Conservation (phyloP, 495 filamentous ascomycete genomes). For the Cudoniella acicularis region DNA sequence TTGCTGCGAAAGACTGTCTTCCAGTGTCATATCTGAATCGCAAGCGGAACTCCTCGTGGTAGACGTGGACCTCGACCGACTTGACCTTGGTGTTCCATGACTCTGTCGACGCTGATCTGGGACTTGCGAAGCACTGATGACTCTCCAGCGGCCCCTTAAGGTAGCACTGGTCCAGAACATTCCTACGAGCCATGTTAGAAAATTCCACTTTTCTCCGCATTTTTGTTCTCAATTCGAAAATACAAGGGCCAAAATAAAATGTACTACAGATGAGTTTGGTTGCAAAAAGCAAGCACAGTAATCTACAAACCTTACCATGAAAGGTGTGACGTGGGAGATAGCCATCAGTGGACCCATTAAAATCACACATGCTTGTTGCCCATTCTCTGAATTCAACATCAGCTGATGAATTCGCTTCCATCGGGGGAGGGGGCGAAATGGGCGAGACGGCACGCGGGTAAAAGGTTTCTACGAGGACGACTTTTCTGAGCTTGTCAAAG, state of each 20-base stretch:
- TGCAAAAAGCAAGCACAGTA: no score
- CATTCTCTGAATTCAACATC: conserved; percentile 19
- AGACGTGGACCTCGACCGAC: conserved; percentile 1
- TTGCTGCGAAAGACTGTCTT: conserved; percentile 6
- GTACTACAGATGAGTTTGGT: no score
- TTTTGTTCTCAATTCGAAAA: not conserved
- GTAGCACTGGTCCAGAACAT: conserved; percentile 59
- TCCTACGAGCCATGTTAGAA: not conserved
- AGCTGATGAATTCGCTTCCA: not conserved
- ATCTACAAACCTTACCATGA: conserved; percentile 34
- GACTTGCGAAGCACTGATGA: conserved; percentile 42
- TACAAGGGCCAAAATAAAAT: no score
- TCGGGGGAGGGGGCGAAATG: not conserved
- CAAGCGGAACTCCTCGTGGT: not conserved
- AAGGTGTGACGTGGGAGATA: conserved; percentile 46
- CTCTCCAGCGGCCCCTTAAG: conserved; percentile 54
- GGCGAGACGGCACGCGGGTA: not conserved
- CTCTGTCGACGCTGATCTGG: conserved; percentile 16
- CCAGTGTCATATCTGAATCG: not conserved
- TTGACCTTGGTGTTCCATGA: conserved; percentile 15
- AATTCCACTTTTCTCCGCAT: not conserved
- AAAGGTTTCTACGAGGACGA: conserved; percentile 14
- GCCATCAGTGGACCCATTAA: conserved; percentile 39
- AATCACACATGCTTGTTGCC: conserved; percentile 35
- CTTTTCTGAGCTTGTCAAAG: conserved; percentile 14